A percentile compares a stretch with the other conserved stretches of the same genome.
phyloP scores from a whole-genome alignment of 139 green algal species.

The Zygnema cylindricum region DNA sequence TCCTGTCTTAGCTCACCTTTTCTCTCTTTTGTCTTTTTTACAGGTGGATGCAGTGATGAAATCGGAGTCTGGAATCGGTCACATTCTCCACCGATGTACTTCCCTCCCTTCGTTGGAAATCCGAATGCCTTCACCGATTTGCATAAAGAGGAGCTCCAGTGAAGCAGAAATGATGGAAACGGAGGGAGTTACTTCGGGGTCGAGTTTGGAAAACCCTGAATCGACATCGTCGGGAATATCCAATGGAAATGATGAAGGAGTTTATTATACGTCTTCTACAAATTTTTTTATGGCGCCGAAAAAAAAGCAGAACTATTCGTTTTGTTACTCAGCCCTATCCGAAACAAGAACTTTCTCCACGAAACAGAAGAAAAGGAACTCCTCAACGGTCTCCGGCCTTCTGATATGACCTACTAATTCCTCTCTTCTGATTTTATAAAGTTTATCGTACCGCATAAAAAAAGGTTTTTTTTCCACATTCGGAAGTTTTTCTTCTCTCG shows the following conservation, averaged over 20 bases:
- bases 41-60: slow-evolving; percentile 66
- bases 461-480: too few relatives aligned
- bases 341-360: neutral
- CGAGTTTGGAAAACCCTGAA: neutral
- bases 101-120: slow-evolving; percentile 66
- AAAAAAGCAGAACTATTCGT: neutral
- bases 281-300: neutral
- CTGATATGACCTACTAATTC: too few relatives aligned
- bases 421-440: too few relatives aligned
- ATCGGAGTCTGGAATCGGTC: slow-evolving; percentile 70
- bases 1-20: neutral
- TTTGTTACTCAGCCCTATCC: neutral
- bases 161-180: neutral
- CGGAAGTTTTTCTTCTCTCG: too few relatives aligned
- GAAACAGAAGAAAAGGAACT: slow-evolving; percentile 11
- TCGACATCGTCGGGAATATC: neutral
- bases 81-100: slow-evolving; percentile 73
- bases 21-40: slow-evolving; percentile 42
- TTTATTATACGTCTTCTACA: neutral
- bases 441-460: too few relatives aligned
- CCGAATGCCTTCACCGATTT: neutral
- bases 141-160: neutral
- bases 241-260: neutral
- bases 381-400: slow-evolving; percentile 10
- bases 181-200: neutral